A percentile compares a stretch with the other conserved stretches of the same genome.
These are phyloP conservation scores for Salvia hispanica DNA, from an alignment of 257 asterid species.

Conservation along the genomic window DNA sequence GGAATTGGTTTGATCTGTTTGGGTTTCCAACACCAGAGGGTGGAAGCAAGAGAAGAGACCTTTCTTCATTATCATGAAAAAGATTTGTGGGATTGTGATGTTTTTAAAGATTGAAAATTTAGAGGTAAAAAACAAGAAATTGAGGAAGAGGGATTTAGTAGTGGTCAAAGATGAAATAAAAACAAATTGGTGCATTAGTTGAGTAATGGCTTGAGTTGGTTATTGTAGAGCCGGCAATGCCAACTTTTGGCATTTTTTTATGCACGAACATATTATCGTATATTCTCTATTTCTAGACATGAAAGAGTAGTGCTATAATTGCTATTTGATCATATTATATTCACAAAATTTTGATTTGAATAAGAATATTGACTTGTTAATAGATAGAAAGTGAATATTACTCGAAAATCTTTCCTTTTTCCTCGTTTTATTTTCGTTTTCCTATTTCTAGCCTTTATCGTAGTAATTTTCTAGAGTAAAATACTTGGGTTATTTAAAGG, in stretches of 20 bases:
- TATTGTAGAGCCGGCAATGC: conserved; percentile 34
- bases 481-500: no score
- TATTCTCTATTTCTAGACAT: no score
- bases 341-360: no score
- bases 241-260: conserved; percentile 1
- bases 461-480: no score
- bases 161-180: conserved; percentile 14
- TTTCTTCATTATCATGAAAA: conserved; percentile 22
- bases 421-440: no score
- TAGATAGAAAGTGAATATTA: no score
- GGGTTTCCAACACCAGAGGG: conserved; percentile 24
- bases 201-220: conserved; percentile 11
- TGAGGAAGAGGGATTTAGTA: conserved; percentile 10
- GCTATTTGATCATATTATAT: no score
- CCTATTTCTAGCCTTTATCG: no score
- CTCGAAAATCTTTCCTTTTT: no score
- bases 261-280: no score
- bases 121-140: conserved; percentile 9
- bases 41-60: conserved; percentile 29
- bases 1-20: not conserved
- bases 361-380: no score
- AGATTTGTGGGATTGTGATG: not conserved
- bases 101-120: conserved; percentile 5
- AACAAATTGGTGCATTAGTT: conserved; percentile 33
- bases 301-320: no score